A percentile compares a stretch with the other conserved stretches of the same genome.
Conservation (phyloP, 495 filamentous ascomycete genomes). For the Penicillium maclennaniae region DNA sequence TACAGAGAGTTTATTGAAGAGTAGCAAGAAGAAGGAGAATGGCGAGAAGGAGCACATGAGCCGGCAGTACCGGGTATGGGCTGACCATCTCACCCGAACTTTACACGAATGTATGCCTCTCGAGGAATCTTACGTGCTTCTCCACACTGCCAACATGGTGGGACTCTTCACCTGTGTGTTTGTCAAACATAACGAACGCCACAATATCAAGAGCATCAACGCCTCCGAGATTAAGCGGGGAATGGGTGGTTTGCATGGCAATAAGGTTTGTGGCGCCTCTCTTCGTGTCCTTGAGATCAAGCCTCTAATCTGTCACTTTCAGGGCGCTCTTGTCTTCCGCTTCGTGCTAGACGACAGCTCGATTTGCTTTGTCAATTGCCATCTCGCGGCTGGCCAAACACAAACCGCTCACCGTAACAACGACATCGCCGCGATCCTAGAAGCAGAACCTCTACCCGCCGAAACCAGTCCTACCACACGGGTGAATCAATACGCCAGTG, state of each 20-base stretch:
- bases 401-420: constrained; percentile 88
- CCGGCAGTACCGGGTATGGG: constrained; percentile 94
- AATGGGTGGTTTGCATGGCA: constrained; percentile 89
- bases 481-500: constrained; percentile 75
- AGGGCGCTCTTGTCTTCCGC: constrained; percentile 86
- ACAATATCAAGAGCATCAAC: constrained; percentile 69
- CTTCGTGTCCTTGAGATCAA: neutral
- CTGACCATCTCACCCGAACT: constrained; percentile 75
- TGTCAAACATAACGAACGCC: constrained; percentile 72
- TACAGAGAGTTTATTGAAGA: constrained; percentile 59
- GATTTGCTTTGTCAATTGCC: constrained; percentile 94
- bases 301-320: constrained; percentile 11
- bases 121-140: constrained; percentile 72
- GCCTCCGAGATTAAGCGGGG: constrained; percentile 88
- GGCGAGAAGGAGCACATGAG: constrained; percentile 91
- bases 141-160: constrained; percentile 85
- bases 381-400: constrained; percentile 90
- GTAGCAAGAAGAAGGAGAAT: constrained; percentile 82
- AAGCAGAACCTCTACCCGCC: constrained; percentile 64
- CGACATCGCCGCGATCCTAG: constrained; percentile 87
- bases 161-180: constrained; percentile 96
- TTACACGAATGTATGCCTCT: constrained; percentile 81
- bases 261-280: constrained; percentile 59
- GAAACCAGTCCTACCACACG: constrained; percentile 58
- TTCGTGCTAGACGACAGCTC: constrained; percentile 90